Percentiles rank a stretch among this genome's conserved stretches.
These are phyloP conservation scores for Daucus carota DNA, from an alignment of 129 eudicot genomes.

Conservation along the genomic window DH1_v3.0 NC_030387.2:9988001-9988500, in stretches of 20 bases:
- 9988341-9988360: not conserved
- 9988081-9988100: no score
- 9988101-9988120: not conserved
- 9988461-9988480: not conserved
- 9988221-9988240: not conserved
- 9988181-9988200: not conserved
- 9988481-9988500: not conserved
- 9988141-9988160: not conserved
- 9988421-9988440: not conserved
- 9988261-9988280: not conserved
- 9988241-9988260: not conserved
- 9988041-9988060: no score
- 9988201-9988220: not conserved
- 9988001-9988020: no score
- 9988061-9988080: no score
- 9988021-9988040: no score
- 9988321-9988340: not conserved
- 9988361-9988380: not conserved
- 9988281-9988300: not conserved
- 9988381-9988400: not conserved
- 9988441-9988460: not conserved
- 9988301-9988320: not conserved
- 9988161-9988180: not conserved
- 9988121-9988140: not conserved
- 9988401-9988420: not conserved